These are phyloP conservation scores for Tolypocladium pustulatum DNA, from an alignment of 2,329 filamentous ascomycete genomes.

Conservation along the genomic window DNA sequence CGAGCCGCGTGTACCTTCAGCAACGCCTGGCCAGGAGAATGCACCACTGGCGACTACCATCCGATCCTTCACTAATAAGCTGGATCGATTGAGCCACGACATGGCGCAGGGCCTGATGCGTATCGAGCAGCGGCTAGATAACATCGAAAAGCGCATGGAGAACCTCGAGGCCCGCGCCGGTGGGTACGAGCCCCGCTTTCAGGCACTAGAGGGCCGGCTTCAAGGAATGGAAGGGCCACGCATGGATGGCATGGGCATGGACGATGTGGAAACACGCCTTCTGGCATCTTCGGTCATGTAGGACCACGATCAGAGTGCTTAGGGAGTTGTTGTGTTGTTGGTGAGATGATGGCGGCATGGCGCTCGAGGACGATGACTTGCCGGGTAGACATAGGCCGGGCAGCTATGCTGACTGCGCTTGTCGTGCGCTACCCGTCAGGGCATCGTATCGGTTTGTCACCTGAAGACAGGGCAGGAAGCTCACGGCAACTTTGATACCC, in stretches of 20 bases:
- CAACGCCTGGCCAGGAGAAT: constrained; percentile 44
- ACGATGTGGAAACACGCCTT: constrained; percentile 33
- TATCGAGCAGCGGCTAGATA: constrained; percentile 38
- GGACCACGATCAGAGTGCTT: constrained; percentile 7
- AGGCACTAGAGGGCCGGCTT: constrained; percentile 29
- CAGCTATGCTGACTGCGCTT: neutral
- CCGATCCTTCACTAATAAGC: constrained; percentile 47
- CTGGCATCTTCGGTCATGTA: constrained; percentile 34
- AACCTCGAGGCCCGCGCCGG: constrained; percentile 36
- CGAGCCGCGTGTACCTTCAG: constrained; percentile 44
- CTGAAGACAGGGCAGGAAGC: neutral
- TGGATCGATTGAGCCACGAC: constrained; percentile 48
- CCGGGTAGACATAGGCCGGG: neutral
- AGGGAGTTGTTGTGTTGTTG: neutral
- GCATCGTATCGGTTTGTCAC: neutral
- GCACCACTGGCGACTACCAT: constrained; percentile 47
- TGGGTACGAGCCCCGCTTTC: constrained; percentile 33
- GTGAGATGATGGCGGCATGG: neutral
- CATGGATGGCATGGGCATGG: constrained; percentile 32
- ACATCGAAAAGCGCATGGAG: constrained; percentile 45
- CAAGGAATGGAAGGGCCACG: constrained; percentile 31
- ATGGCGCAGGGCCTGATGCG: constrained; percentile 40
- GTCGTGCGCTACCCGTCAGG: neutral
- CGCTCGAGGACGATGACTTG: neutral
- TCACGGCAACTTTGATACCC: neutral